Evolutionary conservation across 2,329 filamentous ascomycete genomes (phyloP), one percentile per base, ranked within the genome.

Genomic region (Ramularia endophylla): DNA sequence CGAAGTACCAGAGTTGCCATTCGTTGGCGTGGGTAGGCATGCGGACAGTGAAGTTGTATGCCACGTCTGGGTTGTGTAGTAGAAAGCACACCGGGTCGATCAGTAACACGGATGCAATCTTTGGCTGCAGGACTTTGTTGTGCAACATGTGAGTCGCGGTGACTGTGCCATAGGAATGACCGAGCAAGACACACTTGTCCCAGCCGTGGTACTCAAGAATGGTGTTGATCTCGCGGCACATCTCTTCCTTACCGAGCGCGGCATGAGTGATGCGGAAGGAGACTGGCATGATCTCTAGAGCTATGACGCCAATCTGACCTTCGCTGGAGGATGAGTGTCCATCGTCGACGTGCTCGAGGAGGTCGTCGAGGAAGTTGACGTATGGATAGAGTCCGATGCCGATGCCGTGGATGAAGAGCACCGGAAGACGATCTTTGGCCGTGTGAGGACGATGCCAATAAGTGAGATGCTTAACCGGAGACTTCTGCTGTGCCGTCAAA

Each of bases 371-470:
- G 20, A 4, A 86, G 64, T 55, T 81, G 81, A 19, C 64, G 59
- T 19, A 72, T 63, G 47, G 47, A 17, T 50, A 45, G 3, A 50
- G 32, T 0, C 82, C 82, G 43, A 86, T 51, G 30, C 82, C 81
- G 35, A 85, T 83, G 13, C 83, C 83, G 52, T 86, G 83, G 36
- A 85, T 69, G 61, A 85, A 86, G 3, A 87, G 60, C 6, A 86
- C 62, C 0, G 82, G 83, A 0, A 75, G 61, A 31, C 69, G 68
- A 1, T 67, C 73, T 38, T 69, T 71, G 1, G 77, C 78, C 1
- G 70, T 76, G 54, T 85, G 81, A 3, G 77, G 78, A 2, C 75
- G 73, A 54, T 81, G 32, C 47, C 47, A 86, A 66, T 86, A 85
- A 45, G 73, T 72, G 4, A 84, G 48, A 9, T 66, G 60, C 6